Evolutionary conservation across 495 filamentous ascomycete species (phyloP), one percentile per base, ranked within the genome.

Genomic region (Collariella sp.): DNA sequence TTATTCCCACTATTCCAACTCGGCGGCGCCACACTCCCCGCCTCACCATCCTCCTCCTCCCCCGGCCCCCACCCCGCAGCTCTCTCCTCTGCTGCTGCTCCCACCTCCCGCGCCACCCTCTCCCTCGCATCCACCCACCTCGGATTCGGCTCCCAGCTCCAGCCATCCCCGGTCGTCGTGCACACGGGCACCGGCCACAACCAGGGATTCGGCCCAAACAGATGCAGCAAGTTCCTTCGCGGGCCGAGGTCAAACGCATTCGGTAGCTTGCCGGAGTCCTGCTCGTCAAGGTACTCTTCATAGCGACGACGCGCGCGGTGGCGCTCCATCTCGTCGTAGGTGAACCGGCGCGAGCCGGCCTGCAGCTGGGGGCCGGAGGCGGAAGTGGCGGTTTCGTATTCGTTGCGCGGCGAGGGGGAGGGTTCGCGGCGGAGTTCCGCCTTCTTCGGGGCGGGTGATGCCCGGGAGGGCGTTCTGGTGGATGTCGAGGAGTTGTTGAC

Each of bases 161-260:
- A 97, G n/a, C 93, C 93, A 64, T 98, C 89, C 10, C 91, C 91
- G 0, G 79, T 84, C 0, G 88, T 91, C 50, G 83, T 95, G 67
- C 82, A 82, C 15, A 95, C 68, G 0, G 93, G 94, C n/a, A 96
- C 58, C 3, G 70, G 62, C 91, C 93, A 96, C 5, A 88, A 72
- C 29, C 80, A 68, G 11, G 82, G 81, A 0, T 71, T 77, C 2
- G 70, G 71, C 0, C 93, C 93, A 57, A 98, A 95, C 11, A 98
- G 76, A 64, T 93, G 85, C 3, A 72, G 57, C n/a, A 97, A 71
- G 61, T 98, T 98, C 12, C 77, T 77, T 33, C 75, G 76, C 73
- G 82, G 83, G 53, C 94, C 93, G 20, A 93, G 81, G 61, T 98
- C 86, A 61, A 98, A 98, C 12, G 94, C 91, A 62, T 88, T 88